A percentile compares a stretch with the other conserved stretches of the same genome.
These are phyloP conservation scores for Jimgerdemannia lactiflua DNA, from an alignment of 192 early-diverging fungal genomes.

Conservation along the genomic window DNA sequence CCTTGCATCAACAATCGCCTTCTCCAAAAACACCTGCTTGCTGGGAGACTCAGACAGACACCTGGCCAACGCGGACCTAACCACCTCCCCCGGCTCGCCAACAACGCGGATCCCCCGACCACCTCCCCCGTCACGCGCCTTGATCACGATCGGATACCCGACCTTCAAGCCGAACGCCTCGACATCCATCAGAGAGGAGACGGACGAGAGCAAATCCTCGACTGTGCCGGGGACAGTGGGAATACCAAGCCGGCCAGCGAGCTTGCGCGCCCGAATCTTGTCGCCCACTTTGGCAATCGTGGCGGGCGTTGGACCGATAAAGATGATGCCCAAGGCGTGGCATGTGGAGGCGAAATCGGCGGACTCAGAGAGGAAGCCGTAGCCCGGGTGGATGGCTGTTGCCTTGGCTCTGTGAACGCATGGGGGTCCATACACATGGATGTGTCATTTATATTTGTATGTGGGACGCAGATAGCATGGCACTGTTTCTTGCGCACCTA, in stretches of 20 bases:
- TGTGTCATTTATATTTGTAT: neutral
- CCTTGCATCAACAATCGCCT: constrained; percentile 82
- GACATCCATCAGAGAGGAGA: constrained; percentile 13
- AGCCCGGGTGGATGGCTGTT: constrained; percentile 93
- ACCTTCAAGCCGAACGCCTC: constrained; percentile 66
- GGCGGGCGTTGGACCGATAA: constrained; percentile 87
- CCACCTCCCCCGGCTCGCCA: constrained; percentile 68
- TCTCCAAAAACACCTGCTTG: constrained; percentile 87
- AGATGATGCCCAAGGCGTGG: constrained; percentile 58
- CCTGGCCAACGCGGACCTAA: constrained; percentile 73
- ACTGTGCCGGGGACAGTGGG: constrained; percentile 27
- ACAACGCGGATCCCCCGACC: constrained; percentile 99
- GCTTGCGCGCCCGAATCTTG: constrained; percentile 58
- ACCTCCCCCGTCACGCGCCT: constrained; percentile 95
- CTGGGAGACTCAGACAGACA: constrained; percentile 84
- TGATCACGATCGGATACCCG: constrained; percentile 96
- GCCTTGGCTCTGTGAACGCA: neutral
- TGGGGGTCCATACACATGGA: neutral
- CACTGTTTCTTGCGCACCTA: constrained; percentile 1
- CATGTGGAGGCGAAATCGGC: constrained; percentile 81
- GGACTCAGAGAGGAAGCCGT: constrained; percentile 96
- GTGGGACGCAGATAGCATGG: neutral
- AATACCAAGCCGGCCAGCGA: constrained; percentile 15
- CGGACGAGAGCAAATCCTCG: neutral
- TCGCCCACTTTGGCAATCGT: constrained; percentile 92